Conservation (phyloP, 1,284 basidiomycete species). For the Xerocomus amazonicus region DNA sequence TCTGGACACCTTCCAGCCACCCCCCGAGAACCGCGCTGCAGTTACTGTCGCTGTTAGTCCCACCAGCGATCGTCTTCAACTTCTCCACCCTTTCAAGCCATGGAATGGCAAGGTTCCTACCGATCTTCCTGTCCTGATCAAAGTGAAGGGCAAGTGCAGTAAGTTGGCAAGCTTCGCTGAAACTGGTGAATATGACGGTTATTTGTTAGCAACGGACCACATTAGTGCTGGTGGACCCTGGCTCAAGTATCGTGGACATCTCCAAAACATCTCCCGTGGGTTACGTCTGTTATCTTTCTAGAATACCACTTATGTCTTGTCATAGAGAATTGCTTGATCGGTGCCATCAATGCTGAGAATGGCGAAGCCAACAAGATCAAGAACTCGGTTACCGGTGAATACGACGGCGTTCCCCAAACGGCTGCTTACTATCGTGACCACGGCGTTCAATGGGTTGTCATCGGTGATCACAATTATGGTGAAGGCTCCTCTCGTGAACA, state of each 20-base stretch:
- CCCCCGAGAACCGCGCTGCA: slow-evolving; percentile 79
- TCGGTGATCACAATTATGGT: slow-evolving; percentile 95
- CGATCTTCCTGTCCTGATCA: slow-evolving; percentile 93
- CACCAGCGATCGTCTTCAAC: slow-evolving; percentile 91
- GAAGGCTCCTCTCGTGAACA: slow-evolving; percentile 98
- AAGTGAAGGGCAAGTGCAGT: slow-evolving; percentile 99
- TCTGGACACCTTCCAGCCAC: slow-evolving; percentile 95
- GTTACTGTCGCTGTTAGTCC: slow-evolving; percentile 89
- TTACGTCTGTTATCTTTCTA: slow-evolving; percentile 7
- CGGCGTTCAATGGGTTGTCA: slow-evolving; percentile 93
- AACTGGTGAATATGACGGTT: neutral
- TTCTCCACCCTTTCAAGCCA: slow-evolving; percentile 85
- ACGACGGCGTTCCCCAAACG: slow-evolving; percentile 79
- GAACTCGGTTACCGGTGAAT: slow-evolving; percentile 90
- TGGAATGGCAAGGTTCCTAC: slow-evolving; percentile 94
- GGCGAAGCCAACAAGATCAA: slow-evolving; percentile 94
- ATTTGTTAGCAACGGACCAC: slow-evolving; percentile 66
- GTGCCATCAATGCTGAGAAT: slow-evolving; percentile 94
- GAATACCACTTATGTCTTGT: neutral
- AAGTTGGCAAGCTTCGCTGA: slow-evolving; percentile 29
- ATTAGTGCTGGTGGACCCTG: slow-evolving; percentile 97
- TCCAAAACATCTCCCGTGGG: slow-evolving; percentile 94
- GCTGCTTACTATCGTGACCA: slow-evolving; percentile 87
- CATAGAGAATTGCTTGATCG: slow-evolving; percentile 92
- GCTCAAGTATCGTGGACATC: slow-evolving; percentile 99